phyloP scores from a whole-genome alignment of 352 stramenopile genomes.

The Pythium plurisporium region DNA sequence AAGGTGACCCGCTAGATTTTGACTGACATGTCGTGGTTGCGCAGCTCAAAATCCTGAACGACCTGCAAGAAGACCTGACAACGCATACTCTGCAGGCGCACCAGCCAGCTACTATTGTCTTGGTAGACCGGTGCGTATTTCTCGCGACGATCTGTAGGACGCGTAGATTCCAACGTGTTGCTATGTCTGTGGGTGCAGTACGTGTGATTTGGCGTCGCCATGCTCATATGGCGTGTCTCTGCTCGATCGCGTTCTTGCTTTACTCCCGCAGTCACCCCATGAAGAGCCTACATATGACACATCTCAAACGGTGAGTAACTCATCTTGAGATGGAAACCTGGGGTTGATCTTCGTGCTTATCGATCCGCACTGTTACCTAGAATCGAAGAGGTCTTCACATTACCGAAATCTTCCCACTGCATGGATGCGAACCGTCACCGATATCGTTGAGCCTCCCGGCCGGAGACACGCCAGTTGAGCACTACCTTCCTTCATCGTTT shows the following conservation, averaged over 20 bases:
- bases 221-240: conserved; percentile 64
- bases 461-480: too few species aligned
- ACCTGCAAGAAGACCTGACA: conserved; percentile 45
- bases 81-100: conserved; percentile 32
- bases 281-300: not conserved
- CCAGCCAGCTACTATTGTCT: conserved; percentile 49
- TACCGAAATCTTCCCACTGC: conserved; percentile 64
- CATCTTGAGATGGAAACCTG: too few species aligned
- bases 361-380: too few species aligned
- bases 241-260: conserved; percentile 58
- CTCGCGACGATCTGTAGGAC: too few species aligned
- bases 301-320: conserved; percentile 10
- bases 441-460: too few species aligned
- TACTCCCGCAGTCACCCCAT: conserved; percentile 50
- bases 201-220: conserved; percentile 53
- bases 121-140: conserved; percentile 68
- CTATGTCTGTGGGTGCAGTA: too few species aligned
- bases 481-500: conserved; percentile 47
- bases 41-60: conserved; percentile 53
- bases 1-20: not conserved
- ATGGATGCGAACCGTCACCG: conserved; percentile 54
- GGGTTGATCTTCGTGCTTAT: too few species aligned
- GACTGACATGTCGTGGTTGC: too few species aligned
- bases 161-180: too few species aligned
- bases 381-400: conserved; percentile 35